Conservation (phyloP, 257 asterid genomes). For the Solanum virginianum region DNA sequence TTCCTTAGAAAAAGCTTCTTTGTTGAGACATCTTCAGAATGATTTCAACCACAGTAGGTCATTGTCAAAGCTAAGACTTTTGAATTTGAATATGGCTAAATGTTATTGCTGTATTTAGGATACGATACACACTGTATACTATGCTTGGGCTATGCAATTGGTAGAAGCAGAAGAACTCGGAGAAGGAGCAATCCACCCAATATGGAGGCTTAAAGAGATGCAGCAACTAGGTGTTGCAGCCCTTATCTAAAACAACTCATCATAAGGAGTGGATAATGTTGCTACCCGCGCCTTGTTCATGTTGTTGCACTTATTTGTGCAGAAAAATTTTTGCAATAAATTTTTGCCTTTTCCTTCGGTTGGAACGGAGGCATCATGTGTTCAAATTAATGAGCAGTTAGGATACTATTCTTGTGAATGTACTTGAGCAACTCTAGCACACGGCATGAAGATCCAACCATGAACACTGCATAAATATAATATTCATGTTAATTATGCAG, state of each 20-base stretch:
- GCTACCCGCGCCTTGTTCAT: background rate
- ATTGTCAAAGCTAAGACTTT: background rate
- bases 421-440: background rate
- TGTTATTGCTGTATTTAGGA: slow-evolving; percentile 36
- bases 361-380: background rate
- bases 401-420: background rate
- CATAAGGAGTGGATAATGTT: background rate
- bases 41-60: background rate
- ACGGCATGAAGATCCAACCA: background rate
- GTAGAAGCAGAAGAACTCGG: slow-evolving; percentile 68
- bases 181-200: slow-evolving; percentile 51
- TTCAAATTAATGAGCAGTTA: background rate
- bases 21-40: background rate
- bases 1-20: background rate
- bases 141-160: slow-evolving; percentile 98
- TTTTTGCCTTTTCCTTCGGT: background rate
- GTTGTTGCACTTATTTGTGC: background rate
- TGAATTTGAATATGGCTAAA: background rate
- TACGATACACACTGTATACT: slow-evolving; percentile 78
- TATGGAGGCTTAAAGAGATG: slow-evolving; percentile 95
- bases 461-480: background rate
- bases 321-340: background rate
- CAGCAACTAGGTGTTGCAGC: slow-evolving; percentile 83
- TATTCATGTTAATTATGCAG: background rate
- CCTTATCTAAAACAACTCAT: slow-evolving; percentile 36